Base-by-base conservation (phyloP, 768 basidiomycete genomes). In the Suillus sp. region DNA sequence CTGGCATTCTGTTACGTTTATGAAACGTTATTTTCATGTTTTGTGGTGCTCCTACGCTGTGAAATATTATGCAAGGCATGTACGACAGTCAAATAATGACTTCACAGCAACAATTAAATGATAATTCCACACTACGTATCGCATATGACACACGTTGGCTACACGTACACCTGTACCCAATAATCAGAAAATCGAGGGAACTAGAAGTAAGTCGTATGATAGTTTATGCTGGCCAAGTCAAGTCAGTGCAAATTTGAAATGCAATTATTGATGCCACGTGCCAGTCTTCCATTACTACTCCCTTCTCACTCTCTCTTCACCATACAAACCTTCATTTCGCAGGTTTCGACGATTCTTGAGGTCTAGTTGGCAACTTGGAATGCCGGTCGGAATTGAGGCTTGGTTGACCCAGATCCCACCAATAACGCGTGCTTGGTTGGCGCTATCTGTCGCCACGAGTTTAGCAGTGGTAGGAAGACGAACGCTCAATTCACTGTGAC, bases 321-420 rank as follows among this genome's bases (percentile, higher is more conserved):
- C 16, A 32, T 11, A 53, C 30, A 53, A 51, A 32, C 20, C 27
- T 30, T 51, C 2, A 30, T 30, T 51, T 51, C 30, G 18, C 27
- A 51, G 51, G 30, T 53, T 34, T 53, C 30, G 51, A 53, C 51
- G 10, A n/a, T n/a, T 59, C 38, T 27, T 10, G 43, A 18, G 30
- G 20, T 60, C 14, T 61, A 50, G 14, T 53, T 25, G 25, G 37
- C 32, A 25, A 62, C 45, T 48, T 25, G 22, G 57, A 57, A 92
- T 93, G 92, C 89, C 89, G 27, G 90, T 91, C 62, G 91, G 91
- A 61, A 83, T 95, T 66, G 94, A 96, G 73, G 92, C 89, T 37
- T 96, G 95, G 95, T 84, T 97, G 38, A 84, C 83, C 34, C 93
- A 95, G 70, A 92, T 98, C 64, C 95, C 95, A 38, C 95, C 95